These are phyloP conservation scores for Tripterygium wilfordii DNA, from an alignment of 177 flowering plant genomes.

Conservation along the genomic window DNA sequence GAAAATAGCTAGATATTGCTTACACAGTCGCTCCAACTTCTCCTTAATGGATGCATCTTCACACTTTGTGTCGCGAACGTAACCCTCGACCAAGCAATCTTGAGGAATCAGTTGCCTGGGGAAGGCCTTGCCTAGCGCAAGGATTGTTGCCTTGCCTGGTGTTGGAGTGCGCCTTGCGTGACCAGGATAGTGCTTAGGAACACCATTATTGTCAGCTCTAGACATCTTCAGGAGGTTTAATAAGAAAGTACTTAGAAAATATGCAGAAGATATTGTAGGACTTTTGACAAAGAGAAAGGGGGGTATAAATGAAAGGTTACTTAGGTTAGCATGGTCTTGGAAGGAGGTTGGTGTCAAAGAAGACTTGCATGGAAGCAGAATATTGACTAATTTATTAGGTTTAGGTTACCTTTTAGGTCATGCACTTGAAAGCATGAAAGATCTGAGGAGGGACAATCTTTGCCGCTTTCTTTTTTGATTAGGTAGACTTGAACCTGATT, in stretches of 20 bases:
- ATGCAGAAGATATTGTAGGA: background rate
- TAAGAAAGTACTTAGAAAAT: background rate
- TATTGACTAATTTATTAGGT: background rate
- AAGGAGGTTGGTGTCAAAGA: conserved; percentile 35
- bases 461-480: background rate
- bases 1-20: conserved; percentile 10
- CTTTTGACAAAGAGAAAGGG: background rate
- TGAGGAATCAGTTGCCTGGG: conserved; percentile 57
- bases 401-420: conserved; percentile 16
- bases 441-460: conserved; percentile 2
- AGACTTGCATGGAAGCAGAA: conserved; percentile 25
- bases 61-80: conserved; percentile 60
- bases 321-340: conserved; percentile 22
- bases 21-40: conserved; percentile 71
- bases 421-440: conserved; percentile 13
- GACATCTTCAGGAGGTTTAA: conserved; percentile 18
- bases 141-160: conserved; percentile 60
- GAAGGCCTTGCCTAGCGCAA: conserved; percentile 72
- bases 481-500: background rate
- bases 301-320: conserved; percentile 16
- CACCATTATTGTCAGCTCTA: conserved; percentile 14
- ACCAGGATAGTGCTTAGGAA: background rate
- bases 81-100: conserved; percentile 67
- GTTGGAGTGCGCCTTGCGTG: conserved; percentile 21
- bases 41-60: conserved; percentile 49